Evolutionary conservation across 306 rosid genomes (phyloP).

Genomic region (Biancaea sappan): DNA sequence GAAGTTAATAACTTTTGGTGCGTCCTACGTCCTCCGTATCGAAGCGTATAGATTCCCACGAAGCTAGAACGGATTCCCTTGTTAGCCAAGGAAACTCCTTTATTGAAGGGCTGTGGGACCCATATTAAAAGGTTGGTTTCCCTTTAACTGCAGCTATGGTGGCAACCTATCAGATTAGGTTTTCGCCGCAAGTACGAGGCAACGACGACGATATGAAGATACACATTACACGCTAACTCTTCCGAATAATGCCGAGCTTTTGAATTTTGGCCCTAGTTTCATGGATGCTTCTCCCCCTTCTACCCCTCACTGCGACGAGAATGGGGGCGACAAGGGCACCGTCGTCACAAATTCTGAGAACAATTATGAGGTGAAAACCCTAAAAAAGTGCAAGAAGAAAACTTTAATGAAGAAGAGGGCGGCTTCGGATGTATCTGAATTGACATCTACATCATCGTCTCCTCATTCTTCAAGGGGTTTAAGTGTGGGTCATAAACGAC

Average conservation of each 20-base stretch:
- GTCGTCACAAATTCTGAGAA: background rate
- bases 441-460: slow-evolving; percentile 35
- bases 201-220: too few relatives aligned
- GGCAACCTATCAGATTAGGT: background rate
- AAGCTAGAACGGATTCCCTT: too few relatives aligned
- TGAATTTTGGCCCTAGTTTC: background rate
- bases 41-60: too few relatives aligned
- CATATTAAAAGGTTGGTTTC: too few relatives aligned
- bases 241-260: too few relatives aligned
- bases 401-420: slow-evolving; percentile 28
- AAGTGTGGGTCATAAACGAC: slow-evolving; percentile 51
- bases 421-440: slow-evolving; percentile 35
- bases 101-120: too few relatives aligned
- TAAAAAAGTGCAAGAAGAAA: background rate
- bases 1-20: too few relatives aligned
- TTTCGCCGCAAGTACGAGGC: background rate
- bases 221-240: too few relatives aligned
- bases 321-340: slow-evolving; percentile 14
- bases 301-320: background rate
- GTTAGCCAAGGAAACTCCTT: too few relatives aligned
- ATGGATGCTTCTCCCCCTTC: background rate
- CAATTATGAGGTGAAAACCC: background rate
- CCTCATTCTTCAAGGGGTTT: slow-evolving; percentile 19
- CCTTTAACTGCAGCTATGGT: too few relatives aligned
- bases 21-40: too few relatives aligned